Evolutionary conservation across 75 land plant genomes (phyloP).

Genomic region (Pinus tabuliformis): DNA sequence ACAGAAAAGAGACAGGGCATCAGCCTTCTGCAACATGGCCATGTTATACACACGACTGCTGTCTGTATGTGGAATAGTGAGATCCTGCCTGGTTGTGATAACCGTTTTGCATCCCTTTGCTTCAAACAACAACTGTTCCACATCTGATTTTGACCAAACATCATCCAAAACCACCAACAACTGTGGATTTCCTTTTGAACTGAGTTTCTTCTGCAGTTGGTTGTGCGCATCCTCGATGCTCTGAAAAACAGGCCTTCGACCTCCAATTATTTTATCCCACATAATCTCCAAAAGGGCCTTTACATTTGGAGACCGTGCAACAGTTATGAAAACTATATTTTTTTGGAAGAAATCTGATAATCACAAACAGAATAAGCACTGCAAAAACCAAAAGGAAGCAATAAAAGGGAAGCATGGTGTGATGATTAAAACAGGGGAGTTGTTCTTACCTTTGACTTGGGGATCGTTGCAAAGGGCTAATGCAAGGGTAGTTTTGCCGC

Average conservation of each 20-base stretch:
- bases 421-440: neutral
- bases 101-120: slow-evolving; percentile 14
- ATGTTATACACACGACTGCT: slow-evolving; percentile 4
- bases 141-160: slow-evolving; percentile 6
- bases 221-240: neutral
- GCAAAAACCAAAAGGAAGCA: neutral
- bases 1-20: too few species aligned
- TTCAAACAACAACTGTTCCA: too few species aligned
- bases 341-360: slow-evolving; percentile 14
- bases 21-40: slow-evolving; percentile 19
- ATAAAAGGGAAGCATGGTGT: neutral
- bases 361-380: neutral
- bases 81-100: slow-evolving; percentile 15
- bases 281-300: neutral
- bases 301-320: neutral
- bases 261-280: too few species aligned
- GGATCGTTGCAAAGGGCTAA: neutral
- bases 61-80: too few species aligned
- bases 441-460: neutral
- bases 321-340: neutral
- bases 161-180: slow-evolving; percentile 32
- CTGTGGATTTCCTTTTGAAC: neutral
- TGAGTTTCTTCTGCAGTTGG: slow-evolving; percentile 1
- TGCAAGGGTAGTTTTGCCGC: neutral
- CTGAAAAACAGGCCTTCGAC: too few species aligned